phyloP scores from a whole-genome alignment of 2,329 filamentous ascomycete species.

The Botrytis medusae region DNA sequence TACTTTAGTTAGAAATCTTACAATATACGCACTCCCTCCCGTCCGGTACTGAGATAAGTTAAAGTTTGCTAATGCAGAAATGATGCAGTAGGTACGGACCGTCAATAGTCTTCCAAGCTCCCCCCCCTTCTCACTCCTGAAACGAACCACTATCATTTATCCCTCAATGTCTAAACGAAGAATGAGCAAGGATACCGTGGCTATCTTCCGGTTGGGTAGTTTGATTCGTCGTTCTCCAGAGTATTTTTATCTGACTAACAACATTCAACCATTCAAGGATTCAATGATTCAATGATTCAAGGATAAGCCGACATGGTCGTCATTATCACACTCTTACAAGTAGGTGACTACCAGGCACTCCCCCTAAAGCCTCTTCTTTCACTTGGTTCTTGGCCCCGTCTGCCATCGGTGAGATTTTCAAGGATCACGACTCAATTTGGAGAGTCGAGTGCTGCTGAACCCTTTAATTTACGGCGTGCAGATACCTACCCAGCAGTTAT shows the following conservation, averaged over 20 bases:
- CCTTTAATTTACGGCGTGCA: neutral
- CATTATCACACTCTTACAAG: neutral
- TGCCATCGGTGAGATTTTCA: neutral
- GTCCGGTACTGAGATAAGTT: neutral
- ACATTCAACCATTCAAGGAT: neutral
- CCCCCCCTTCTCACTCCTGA: neutral
- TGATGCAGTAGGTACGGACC: neutral
- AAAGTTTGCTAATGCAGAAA: neutral
- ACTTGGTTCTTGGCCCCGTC: neutral
- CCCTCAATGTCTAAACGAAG: neutral
- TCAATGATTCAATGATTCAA: neutral
- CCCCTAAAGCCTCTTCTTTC: neutral
- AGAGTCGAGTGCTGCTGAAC: neutral
- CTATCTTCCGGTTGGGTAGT: neutral
- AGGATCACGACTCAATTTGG: neutral
- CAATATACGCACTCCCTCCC: neutral
- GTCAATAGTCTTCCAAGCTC: neutral
- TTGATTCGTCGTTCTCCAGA: neutral
- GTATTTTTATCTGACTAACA: neutral
- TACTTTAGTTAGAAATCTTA: neutral
- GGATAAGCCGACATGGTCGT: neutral
- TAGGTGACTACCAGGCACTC: neutral
- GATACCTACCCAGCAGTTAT: neutral
- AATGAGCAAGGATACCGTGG: neutral
- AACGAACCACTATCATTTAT: neutral